Conservation (phyloP, 352 stramenopile species). For the Phytophthora hybrid region DNA sequence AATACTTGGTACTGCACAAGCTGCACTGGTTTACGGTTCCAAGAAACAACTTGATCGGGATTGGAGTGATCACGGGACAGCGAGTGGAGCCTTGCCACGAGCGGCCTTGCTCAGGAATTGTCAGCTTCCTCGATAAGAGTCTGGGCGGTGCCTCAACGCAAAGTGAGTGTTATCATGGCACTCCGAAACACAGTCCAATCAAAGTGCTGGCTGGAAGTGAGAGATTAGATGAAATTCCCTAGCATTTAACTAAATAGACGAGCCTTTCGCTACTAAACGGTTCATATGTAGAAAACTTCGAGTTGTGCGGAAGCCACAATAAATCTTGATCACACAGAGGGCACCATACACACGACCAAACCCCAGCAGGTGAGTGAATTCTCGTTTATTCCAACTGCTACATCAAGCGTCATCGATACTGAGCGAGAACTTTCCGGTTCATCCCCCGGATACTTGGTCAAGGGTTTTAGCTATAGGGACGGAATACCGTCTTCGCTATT, state of each 20-base stretch:
- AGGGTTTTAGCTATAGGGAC: conserved; percentile 20
- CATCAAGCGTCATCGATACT: conserved; percentile 11
- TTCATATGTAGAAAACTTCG: background rate
- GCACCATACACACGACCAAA: background rate
- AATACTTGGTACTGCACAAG: conserved; percentile 20
- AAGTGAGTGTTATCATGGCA: background rate
- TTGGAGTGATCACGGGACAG: conserved; percentile 1
- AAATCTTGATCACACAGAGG: no score
- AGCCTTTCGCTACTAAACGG: background rate
- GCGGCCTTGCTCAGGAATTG: conserved; percentile 9
- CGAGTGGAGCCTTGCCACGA: conserved; percentile 17
- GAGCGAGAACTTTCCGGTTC: background rate
- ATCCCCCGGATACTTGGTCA: conserved; percentile 18
- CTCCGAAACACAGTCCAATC: background rate
- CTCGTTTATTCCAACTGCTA: background rate
- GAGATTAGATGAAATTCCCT: conserved; percentile 9
- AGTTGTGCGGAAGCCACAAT: no score
- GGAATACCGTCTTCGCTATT: conserved; percentile 25
- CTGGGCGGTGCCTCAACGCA: background rate
- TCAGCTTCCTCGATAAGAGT: conserved; percentile 15
- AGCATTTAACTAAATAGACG: background rate
- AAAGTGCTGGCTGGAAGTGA: conserved; percentile 7
- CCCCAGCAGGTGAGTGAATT: background rate
- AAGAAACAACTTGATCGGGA: conserved; percentile 6
- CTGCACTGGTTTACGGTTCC: conserved; percentile 20